A percentile compares a stretch with the other conserved stretches of the same genome.
These are phyloP conservation scores for Cystofilobasidium capitatum DNA, from an alignment of 768 basidiomycete species.

Conservation along the genomic window DNA sequence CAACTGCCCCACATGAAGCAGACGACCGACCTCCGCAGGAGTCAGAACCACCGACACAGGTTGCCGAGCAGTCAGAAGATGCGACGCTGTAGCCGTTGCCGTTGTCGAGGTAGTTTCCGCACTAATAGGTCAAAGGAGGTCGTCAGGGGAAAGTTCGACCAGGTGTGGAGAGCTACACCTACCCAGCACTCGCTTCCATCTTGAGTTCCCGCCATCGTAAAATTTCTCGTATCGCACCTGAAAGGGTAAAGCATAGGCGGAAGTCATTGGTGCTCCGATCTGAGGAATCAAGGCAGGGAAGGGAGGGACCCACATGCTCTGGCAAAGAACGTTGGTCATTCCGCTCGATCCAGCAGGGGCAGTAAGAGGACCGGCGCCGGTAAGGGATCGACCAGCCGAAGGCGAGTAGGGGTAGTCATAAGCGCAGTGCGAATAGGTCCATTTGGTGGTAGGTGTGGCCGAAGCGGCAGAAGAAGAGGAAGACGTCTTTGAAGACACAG, in stretches of 20 bases:
- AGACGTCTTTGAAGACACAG: neutral
- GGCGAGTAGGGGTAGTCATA: slow-evolving; percentile 11
- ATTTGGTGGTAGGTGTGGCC: neutral
- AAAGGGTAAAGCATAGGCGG: too few species aligned
- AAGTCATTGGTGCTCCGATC: too few species aligned
- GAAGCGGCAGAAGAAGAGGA: neutral
- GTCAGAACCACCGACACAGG: neutral
- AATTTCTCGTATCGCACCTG: neutral
- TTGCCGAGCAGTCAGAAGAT: neutral
- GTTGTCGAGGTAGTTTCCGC: slow-evolving; percentile 10
- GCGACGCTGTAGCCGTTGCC: neutral
- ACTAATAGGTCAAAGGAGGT: neutral
- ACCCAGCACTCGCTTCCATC: slow-evolving; percentile 5
- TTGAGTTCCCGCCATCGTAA: slow-evolving; percentile 1
- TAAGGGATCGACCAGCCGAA: slow-evolving; percentile 10
- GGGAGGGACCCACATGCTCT: too few species aligned
- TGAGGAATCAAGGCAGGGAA: too few species aligned
- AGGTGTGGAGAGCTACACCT: neutral
- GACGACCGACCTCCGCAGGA: neutral
- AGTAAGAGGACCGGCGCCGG: neutral
- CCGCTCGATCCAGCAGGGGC: neutral
- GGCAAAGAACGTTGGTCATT: slow-evolving; percentile 21
- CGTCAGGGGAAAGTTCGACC: neutral
- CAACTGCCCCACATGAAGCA: neutral
- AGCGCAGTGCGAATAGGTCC: slow-evolving; percentile 9